These are phyloP conservation scores for Astrocystis sublimbata DNA, from an alignment of 495 filamentous ascomycete genomes.

Conservation along the genomic window DNA sequence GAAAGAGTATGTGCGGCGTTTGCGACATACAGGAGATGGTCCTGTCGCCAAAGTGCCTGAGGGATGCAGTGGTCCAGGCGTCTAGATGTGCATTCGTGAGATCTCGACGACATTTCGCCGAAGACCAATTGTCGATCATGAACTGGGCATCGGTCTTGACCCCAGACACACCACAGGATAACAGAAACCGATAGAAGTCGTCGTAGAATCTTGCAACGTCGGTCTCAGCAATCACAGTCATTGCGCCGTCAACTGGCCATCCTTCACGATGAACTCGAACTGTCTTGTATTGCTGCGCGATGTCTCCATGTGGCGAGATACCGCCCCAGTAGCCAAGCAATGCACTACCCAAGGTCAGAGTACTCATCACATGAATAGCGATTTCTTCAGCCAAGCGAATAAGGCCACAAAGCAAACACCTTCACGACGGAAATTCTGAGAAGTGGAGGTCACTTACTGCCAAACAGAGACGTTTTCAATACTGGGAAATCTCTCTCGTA, in stretches of 20 bases:
- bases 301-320: slow-evolving; percentile 66
- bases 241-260: slow-evolving; percentile 56
- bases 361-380: background rate
- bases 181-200: slow-evolving; percentile 86
- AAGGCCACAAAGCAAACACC: background rate
- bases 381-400: background rate
- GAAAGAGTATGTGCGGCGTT: slow-evolving; percentile 79
- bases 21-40: slow-evolving; percentile 93
- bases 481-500: slow-evolving; percentile 67
- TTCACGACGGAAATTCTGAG: background rate
- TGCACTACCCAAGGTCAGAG: slow-evolving; percentile 39
- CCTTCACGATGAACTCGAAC: slow-evolving; percentile 58
- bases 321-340: slow-evolving; percentile 96
- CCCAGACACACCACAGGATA: slow-evolving; percentile 66
- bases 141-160: slow-evolving; percentile 94
- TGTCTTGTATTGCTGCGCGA: slow-evolving; percentile 78
- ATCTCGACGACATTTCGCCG: slow-evolving; percentile 63
- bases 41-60: slow-evolving; percentile 73
- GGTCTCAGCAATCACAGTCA: slow-evolving; percentile 70
- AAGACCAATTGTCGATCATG: slow-evolving; percentile 72
- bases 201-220: slow-evolving; percentile 78
- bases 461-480: slow-evolving; percentile 89
- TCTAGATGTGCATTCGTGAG: slow-evolving; percentile 78
- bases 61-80: slow-evolving; percentile 76
- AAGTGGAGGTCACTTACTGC: slow-evolving; percentile 51